These are phyloP conservation scores for Mallotus repandus DNA, from an alignment of 441 rosid species.

Conservation along the genomic window DNA sequence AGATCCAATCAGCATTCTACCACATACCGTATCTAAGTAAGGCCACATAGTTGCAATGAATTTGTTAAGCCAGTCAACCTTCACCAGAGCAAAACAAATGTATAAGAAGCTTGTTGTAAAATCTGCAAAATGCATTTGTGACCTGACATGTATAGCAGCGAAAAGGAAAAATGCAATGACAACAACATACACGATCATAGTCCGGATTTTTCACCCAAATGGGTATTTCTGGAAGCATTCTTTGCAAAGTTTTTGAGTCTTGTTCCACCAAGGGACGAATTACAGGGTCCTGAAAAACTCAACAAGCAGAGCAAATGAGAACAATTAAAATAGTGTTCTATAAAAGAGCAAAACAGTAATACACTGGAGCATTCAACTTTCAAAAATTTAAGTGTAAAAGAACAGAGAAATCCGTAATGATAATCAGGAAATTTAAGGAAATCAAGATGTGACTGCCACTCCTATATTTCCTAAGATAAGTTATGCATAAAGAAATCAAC, in stretches of 20 bases:
- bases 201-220: slow-evolving; percentile 94
- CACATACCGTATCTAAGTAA: slow-evolving; percentile 75
- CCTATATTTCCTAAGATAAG: not conserved
- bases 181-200: slow-evolving; percentile 74
- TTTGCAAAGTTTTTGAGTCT: slow-evolving; percentile 69
- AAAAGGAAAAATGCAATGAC: slow-evolving; percentile 6
- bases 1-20: slow-evolving; percentile 10
- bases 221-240: slow-evolving; percentile 91
- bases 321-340: not conserved
- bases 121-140: slow-evolving; percentile 3
- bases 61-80: slow-evolving; percentile 96
- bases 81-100: slow-evolving; percentile 27
- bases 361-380: not conserved
- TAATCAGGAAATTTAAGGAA: not conserved
- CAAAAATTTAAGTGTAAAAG: not conserved
- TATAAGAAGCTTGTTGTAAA: slow-evolving; percentile 18
- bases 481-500: not conserved
- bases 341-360: not conserved
- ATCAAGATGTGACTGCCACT: not conserved
- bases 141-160: slow-evolving; percentile 6
- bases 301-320: slow-evolving; percentile 16
- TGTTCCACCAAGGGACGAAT: slow-evolving; percentile 71
- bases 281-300: slow-evolving; percentile 59
- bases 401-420: not conserved
- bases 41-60: slow-evolving; percentile 90